A percentile compares a stretch with the other conserved stretches of the same genome.
Conservation (phyloP, 148 eudicot species). For the Drosera capensis region DNA sequence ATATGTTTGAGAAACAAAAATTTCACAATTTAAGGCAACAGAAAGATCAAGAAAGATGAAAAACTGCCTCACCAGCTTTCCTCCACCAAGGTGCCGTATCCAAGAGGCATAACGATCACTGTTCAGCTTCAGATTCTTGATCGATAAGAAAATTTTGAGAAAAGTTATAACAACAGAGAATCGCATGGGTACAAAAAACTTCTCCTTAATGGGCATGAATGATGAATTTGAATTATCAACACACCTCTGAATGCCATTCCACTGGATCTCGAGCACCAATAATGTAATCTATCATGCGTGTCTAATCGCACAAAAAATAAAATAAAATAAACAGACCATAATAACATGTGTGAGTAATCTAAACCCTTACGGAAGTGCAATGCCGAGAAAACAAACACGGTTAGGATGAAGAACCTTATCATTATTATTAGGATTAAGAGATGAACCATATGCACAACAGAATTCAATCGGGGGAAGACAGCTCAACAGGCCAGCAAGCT, state of each 20-base stretch:
- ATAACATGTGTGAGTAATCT: background rate
- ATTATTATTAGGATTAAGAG: constrained; percentile 67
- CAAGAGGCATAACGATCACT: constrained; percentile 69
- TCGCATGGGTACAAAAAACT: background rate
- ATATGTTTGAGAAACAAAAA: background rate
- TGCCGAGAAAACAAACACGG: background rate
- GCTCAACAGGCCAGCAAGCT: constrained; percentile 42
- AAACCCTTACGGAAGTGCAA: background rate
- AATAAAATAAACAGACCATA: background rate
- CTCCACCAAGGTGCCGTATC: constrained; percentile 68
- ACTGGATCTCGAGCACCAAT: constrained; percentile 76
- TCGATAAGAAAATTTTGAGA: constrained; percentile 4
- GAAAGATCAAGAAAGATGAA: constrained; percentile 4
- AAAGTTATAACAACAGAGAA: background rate
- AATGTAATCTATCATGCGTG: constrained; percentile 83
- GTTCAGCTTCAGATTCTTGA: constrained; percentile 69
- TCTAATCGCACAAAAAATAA: constrained; percentile 16
- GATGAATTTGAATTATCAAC: constrained; percentile 2
- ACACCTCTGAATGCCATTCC: constrained; percentile 82
- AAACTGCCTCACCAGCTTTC: constrained; percentile 43
- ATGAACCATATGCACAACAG: constrained; percentile 83
- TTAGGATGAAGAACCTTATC: constrained; percentile 38
- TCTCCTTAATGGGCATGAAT: background rate
- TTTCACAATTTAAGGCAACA: background rate
- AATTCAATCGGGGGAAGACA: constrained; percentile 88